phyloP scores from a whole-genome alignment of 495 filamentous ascomycete species.

The Penicillium herquei region DNA sequence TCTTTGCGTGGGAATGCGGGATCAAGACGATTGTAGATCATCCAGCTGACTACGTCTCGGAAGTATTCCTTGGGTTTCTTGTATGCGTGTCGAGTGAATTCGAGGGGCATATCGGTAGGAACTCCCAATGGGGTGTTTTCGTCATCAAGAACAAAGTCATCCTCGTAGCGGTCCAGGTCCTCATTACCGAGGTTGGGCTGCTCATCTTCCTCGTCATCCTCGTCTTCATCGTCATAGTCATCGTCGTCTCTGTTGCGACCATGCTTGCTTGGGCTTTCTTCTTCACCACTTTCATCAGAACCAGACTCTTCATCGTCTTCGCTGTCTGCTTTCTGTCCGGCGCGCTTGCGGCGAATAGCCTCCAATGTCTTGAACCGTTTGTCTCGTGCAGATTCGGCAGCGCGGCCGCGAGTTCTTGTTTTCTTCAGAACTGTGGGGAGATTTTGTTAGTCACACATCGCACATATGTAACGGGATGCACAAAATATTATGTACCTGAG shows the following conservation, averaged over 20 bases:
- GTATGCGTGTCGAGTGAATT: conserved; percentile 65
- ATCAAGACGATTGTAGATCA: conserved; percentile 74
- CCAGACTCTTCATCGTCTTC: conserved; percentile 25
- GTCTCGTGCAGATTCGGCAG: conserved; percentile 41
- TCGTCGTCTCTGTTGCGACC: not conserved
- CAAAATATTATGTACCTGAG: conserved; percentile 22
- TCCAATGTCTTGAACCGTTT: conserved; percentile 50
- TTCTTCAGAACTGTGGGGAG: conserved; percentile 31
- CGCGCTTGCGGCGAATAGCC: conserved; percentile 54
- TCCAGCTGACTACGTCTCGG: conserved; percentile 76
- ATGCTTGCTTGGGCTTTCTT: conserved; percentile 25
- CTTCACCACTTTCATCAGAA: conserved; percentile 8
- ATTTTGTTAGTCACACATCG: conserved; percentile 4
- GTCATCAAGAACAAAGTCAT: conserved; percentile 70
- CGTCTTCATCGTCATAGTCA: conserved; percentile 12
- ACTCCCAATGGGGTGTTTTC: conserved; percentile 61
- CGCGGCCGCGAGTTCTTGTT: conserved; percentile 41
- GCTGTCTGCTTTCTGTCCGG: conserved; percentile 50
- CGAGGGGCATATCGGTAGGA: conserved; percentile 64
- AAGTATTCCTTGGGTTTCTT: conserved; percentile 76
- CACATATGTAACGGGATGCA: not conserved
- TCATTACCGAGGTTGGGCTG: conserved; percentile 35
- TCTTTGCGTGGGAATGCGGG: conserved; percentile 67
- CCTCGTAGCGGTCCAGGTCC: conserved; percentile 60
- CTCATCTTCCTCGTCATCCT: conserved; percentile 36